These are phyloP conservation scores for Brassica incana DNA, from an alignment of 345 rosid genomes.

Conservation along the genomic window DNA sequence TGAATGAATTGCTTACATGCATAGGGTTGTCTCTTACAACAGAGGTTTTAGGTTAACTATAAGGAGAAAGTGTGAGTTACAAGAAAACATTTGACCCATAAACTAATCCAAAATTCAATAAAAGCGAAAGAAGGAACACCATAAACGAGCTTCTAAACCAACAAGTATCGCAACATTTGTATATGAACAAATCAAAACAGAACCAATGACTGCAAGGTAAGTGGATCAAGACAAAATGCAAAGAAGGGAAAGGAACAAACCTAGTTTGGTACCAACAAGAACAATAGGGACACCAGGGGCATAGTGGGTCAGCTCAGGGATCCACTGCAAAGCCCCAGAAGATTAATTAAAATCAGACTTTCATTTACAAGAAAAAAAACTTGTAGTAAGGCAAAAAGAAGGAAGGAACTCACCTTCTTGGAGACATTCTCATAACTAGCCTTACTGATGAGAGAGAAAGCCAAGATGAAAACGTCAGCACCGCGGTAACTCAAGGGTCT, in stretches of 20 bases:
- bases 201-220: not conserved
- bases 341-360: not conserved
- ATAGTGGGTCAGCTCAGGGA: conserved; percentile 92
- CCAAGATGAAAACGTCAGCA: conserved; percentile 92
- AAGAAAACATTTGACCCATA: not conserved
- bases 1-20: not conserved
- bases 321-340: conserved; percentile 64
- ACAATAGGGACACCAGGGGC: conserved; percentile 91
- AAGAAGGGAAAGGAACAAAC: conserved; percentile 33
- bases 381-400: too few species aligned
- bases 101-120: not conserved
- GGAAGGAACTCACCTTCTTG: conserved; percentile 58
- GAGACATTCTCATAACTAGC: conserved; percentile 98
- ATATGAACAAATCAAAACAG: conserved; percentile 12
- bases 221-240: not conserved
- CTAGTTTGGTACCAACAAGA: conserved; percentile 96
- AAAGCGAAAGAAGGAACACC: not conserved
- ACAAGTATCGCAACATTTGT: conserved; percentile 5
- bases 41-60: not conserved
- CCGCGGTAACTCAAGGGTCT: conserved; percentile 96
- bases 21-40: not conserved
- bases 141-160: not conserved
- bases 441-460: conserved; percentile 94
- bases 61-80: not conserved
- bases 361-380: not conserved